phyloP scores from a whole-genome alignment of 192 early-diverging fungal species.

The Coemansia furcata region DNA sequence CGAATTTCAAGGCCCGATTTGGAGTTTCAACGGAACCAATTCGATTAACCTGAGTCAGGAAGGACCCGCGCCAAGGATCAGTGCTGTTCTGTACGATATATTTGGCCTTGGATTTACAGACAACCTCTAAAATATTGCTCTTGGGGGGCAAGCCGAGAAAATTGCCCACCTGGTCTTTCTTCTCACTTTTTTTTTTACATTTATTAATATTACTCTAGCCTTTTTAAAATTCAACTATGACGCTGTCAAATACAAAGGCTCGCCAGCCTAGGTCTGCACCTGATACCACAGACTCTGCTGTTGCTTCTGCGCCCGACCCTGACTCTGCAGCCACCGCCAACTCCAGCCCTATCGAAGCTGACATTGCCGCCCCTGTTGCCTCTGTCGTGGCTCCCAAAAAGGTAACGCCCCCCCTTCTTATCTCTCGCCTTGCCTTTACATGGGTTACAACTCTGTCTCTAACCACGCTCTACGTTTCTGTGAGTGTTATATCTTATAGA shows the following conservation, averaged over 20 bases:
- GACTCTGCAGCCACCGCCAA: not conserved
- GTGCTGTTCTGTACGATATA: too few species aligned
- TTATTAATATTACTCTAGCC: not conserved
- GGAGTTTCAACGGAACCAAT: not conserved
- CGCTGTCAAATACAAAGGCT: slow-evolving; percentile 29
- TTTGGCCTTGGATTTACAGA: too few species aligned
- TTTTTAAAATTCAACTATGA: slow-evolving; percentile 4
- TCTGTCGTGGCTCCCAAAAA: not conserved
- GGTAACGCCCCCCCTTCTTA: not conserved
- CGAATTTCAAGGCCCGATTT: not conserved
- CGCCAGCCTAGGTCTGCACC: not conserved
- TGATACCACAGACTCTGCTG: slow-evolving; percentile 1
- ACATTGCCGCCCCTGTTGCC: not conserved
- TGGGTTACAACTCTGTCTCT: not conserved
- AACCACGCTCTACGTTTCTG: not conserved
- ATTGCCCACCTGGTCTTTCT: not conserved
- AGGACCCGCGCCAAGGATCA: too few species aligned
- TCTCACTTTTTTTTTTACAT: not conserved
- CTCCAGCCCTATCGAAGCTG: not conserved
- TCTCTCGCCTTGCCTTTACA: not conserved
- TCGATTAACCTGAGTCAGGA: too few species aligned
- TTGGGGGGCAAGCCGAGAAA: too few species aligned
- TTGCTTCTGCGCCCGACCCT: not conserved
- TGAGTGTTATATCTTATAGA: not conserved
- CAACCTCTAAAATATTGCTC: too few species aligned